Conservation (phyloP, 1,284 basidiomycete species). For the Anthracocystis setariae region DNA sequence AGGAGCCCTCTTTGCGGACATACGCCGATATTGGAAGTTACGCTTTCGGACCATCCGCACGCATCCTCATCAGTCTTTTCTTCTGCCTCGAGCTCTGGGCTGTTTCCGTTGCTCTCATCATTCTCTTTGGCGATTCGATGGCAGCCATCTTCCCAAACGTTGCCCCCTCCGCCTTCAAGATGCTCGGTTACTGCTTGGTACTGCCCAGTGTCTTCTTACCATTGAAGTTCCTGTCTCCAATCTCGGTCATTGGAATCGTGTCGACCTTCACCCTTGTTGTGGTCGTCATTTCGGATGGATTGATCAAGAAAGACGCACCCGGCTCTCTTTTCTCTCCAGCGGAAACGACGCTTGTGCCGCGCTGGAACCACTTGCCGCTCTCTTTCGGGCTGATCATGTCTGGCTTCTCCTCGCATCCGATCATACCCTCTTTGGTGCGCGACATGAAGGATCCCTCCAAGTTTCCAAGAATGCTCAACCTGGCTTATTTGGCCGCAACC, state of each 20-base stretch:
- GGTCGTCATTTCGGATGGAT: constrained; percentile 85
- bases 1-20: constrained; percentile 59
- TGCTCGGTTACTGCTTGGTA: constrained; percentile 53
- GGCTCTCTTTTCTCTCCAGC: constrained; percentile 84
- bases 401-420: constrained; percentile 94
- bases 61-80: constrained; percentile 58
- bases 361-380: constrained; percentile 71
- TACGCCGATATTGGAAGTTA: constrained; percentile 66
- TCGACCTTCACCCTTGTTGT: constrained; percentile 73
- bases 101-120: constrained; percentile 62
- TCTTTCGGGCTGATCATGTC: constrained; percentile 92
- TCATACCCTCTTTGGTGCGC: constrained; percentile 86
- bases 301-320: constrained; percentile 80
- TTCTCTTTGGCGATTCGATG: constrained; percentile 63
- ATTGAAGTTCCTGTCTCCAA: constrained; percentile 57
- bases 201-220: constrained; percentile 63
- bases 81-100: constrained; percentile 66
- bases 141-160: constrained; percentile 47
- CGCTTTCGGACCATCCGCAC: constrained; percentile 61
- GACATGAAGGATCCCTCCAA: constrained; percentile 87
- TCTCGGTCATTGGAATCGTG: constrained; percentile 69
- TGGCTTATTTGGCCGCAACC: constrained; percentile 86
- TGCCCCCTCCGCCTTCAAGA: constrained; percentile 54
- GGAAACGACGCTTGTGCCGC: constrained; percentile 75
- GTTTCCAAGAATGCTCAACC: constrained; percentile 84